These are phyloP conservation scores for Nemania abortiva DNA, from an alignment of 2,329 filamentous ascomycete species.

Conservation along the genomic window DNA sequence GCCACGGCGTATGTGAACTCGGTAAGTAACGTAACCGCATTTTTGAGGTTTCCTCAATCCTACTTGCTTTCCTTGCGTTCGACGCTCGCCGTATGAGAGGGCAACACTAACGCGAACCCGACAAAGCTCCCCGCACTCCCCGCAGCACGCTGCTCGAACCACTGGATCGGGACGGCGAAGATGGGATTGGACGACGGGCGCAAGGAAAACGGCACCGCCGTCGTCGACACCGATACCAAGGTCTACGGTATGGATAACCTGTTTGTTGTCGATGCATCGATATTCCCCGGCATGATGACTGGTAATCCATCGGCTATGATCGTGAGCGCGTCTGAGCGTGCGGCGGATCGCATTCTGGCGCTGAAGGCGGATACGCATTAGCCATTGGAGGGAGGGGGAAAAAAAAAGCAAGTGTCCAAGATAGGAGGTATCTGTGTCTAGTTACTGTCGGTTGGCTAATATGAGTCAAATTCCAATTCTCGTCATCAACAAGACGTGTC, in stretches of 20 bases:
- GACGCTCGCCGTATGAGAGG: not conserved
- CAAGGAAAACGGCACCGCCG: constrained; percentile 63
- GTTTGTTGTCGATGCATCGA: constrained; percentile 75
- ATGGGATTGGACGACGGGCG: constrained; percentile 69
- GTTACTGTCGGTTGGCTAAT: not conserved
- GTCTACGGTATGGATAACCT: constrained; percentile 77
- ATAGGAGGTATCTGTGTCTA: not conserved
- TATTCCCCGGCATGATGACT: constrained; percentile 76
- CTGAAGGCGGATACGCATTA: constrained; percentile 14
- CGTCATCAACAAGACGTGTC: too few relatives aligned
- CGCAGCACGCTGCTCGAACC: constrained; percentile 59
- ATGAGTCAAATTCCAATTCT: too few relatives aligned
- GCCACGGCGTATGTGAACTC: constrained; percentile 66
- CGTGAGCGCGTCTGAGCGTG: constrained; percentile 56
- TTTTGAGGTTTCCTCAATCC: not conserved
- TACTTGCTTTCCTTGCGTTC: not conserved
- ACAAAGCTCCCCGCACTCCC: constrained; percentile 52
- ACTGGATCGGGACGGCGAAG: constrained; percentile 70
- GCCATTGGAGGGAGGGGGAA: not conserved
- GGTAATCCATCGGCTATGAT: constrained; percentile 70
- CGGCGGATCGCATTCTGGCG: constrained; percentile 50
- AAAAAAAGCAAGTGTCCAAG: not conserved
- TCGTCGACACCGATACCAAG: constrained; percentile 73
- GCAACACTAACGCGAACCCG: not conserved
- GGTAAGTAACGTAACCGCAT: constrained; percentile 10